Evolutionary conservation across 2,329 filamentous ascomycete species (phyloP), one percentile per base, ranked within the genome.

Genomic region (Mycocentrospora acerina): DNA sequence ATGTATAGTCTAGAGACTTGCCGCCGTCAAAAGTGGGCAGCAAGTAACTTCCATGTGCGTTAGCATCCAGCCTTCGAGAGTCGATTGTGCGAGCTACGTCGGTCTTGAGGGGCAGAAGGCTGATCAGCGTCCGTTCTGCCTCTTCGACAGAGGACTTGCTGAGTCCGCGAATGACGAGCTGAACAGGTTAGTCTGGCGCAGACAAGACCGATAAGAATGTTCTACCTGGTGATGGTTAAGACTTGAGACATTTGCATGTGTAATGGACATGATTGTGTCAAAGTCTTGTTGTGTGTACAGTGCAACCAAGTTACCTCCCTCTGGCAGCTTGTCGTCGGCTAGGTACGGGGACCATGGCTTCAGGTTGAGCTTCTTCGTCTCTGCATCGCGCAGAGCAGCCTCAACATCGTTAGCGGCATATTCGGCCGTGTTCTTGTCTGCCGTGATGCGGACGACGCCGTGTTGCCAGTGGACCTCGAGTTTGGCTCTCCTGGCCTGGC

Each of bases 341-440:
- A 62, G 32, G 16, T 49, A 40, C 2, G 33, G 46, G 22, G 42
- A 18, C 55, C 63, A 67, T 4, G 37, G 39, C 7, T 42, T 41
- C 6, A 67, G 24, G 12, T 54, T 27, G 31, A 66, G 51, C 11
- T 37, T 44, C 9, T 39, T 41, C 2, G 32, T 16, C n/a, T 48
- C 45, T 2, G 49, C 44, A 12, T 49, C 43, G 19, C 46, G 34
- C 15, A 68, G 33, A 1, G 53, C 44, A 9, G 50, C 35, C 30
- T 63, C 55, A 17, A 69, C 44, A 34, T 69, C 66, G 28, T 62
- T 51, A 3, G 63, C 62, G 6, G 60, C 59, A 32, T 66, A 65
- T 29, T 66, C 62, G 11, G 64, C 60, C 16, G 53, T 63, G 30
- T 37, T 60, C 31, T 66, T 67, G 37, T 66, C 59, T 19, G 64